Conservation (phyloP, 129 eudicot species). For the Escallonia herrerae region DNA sequence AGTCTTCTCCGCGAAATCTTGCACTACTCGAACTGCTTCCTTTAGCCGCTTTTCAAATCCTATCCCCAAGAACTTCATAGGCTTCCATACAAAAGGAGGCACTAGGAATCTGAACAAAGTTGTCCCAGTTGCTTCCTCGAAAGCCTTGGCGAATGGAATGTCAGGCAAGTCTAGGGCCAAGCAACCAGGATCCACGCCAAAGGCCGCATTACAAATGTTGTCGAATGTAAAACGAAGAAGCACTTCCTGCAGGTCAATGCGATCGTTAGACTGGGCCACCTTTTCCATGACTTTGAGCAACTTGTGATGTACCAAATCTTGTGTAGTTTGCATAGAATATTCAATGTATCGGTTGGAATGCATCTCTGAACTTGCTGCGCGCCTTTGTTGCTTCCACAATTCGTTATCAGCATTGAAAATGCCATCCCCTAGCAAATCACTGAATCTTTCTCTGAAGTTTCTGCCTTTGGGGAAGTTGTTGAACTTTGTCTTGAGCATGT, state of each 20-base stretch:
- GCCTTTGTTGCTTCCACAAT: conserved; percentile 48
- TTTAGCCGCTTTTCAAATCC: conserved; percentile 43
- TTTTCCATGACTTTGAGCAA: conserved; percentile 22
- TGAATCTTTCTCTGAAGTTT: conserved; percentile 40
- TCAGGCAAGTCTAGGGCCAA: conserved; percentile 38
- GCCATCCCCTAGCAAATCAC: conserved; percentile 62
- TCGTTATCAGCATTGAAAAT: conserved; percentile 57
- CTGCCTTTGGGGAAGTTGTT: conserved; percentile 53
- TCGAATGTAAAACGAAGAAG: conserved; percentile 65
- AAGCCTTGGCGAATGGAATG: conserved; percentile 52
- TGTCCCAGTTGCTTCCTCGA: conserved; percentile 48
- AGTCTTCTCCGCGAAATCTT: conserved; percentile 47
- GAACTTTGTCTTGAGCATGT: conserved; percentile 57
- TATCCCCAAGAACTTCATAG: conserved; percentile 36
- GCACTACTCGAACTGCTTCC: conserved; percentile 37
- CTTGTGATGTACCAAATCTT: conserved; percentile 34
- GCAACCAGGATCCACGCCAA: conserved; percentile 61
- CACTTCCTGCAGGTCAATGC: conserved; percentile 50
- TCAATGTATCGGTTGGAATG: conserved; percentile 37
- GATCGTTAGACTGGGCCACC: conserved; percentile 22
- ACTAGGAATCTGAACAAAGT: conserved; percentile 38
- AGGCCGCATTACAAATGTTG: conserved; percentile 49
- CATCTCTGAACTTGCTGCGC: conserved; percentile 51
- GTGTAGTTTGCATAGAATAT: conserved; percentile 22
- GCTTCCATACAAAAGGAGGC: conserved; percentile 54